Evolutionary conservation across 2,329 filamentous ascomycete genomes (phyloP).

Genomic region (Hypoxylon sp.): DNA sequence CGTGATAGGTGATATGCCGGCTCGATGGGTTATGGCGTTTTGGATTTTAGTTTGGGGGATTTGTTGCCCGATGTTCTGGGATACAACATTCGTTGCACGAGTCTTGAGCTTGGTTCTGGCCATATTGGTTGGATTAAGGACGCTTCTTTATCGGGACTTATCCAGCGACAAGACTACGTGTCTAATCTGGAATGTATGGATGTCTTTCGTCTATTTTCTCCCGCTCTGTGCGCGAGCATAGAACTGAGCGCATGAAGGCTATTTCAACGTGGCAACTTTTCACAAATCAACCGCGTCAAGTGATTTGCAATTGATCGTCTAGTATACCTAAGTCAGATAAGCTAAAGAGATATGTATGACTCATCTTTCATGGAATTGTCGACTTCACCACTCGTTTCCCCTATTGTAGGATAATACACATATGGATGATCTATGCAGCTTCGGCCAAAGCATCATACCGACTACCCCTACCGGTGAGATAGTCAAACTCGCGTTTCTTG

Average conservation of each 20-base stretch:
- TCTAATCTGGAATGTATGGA: slow-evolving; percentile 1
- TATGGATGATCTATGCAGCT: slow-evolving; percentile 15
- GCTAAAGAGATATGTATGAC: not conserved
- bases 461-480: slow-evolving; percentile 59
- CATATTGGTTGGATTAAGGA: not conserved
- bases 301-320: not conserved
- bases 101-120: slow-evolving; percentile 2
- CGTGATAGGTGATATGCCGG: slow-evolving; percentile 3
- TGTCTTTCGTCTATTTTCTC: not conserved
- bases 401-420: not conserved
- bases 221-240: not conserved
- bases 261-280: not conserved
- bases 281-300: not conserved
- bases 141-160: slow-evolving; percentile 5
- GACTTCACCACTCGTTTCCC: not conserved
- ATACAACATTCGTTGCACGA: not conserved
- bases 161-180: not conserved
- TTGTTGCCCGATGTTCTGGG: not conserved
- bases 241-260: not conserved
- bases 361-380: not conserved
- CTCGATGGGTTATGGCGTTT: not conserved
- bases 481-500: slow-evolving; percentile 52
- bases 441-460: slow-evolving; percentile 56
- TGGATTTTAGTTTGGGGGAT: slow-evolving; percentile 1
- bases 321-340: not conserved